Base-by-base conservation (phyloP, 768 basidiomycete species). In the Auricularia sp. region DNA sequence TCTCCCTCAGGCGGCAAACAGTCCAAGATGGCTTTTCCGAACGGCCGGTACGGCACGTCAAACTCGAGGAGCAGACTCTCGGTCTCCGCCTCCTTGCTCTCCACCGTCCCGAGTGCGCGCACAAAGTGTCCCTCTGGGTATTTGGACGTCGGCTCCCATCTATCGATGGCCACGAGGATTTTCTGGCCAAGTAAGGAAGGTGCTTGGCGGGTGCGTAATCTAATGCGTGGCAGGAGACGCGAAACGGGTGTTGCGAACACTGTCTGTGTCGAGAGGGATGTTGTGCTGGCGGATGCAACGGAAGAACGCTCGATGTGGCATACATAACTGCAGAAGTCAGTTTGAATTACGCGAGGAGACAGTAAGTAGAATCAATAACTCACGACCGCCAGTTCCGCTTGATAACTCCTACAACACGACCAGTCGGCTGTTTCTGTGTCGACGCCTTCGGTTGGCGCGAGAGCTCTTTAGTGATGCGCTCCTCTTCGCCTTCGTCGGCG, bases 101-200 rank as follows among this genome's bases (percentile, higher is more conserved):
- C 96, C 0, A 87, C 92, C 70, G 84, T 86, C 2, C 97, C 97
- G 1, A 99, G 81, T 0, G 93, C 86, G 51, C 96, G 86, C 23
- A 98, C 95, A 67, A 99, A 93, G 72, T 99, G 97, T 0, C 97
- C 97, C 70, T 98, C 95, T 0, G 97, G 97, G 71, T 98, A 97
- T 21, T 93, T 83, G 1, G 91, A 93, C 10, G 85, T 88, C 4
- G 79, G 76, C 34, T 91, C 87, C 97, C 97, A 99, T 51, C 87
- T 80, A 72, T 99, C 97, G 69, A 98, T 92, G 2, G 91, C 88
- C 53, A 98, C 93, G 33, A 99, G 84, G 68, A 99, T 96, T 74
- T 99, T 98, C 73, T 99, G 95, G 43, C 87, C 85, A 18, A 97
- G 74, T 16, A 99, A 85, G 1, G 83, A 74, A 0, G 93, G 90